A percentile compares a stretch with the other conserved stretches of the same genome.
These are phyloP conservation scores for Fomitopsis palustris DNA, from an alignment of 1,284 basidiomycete species.

Conservation along the genomic window DNA sequence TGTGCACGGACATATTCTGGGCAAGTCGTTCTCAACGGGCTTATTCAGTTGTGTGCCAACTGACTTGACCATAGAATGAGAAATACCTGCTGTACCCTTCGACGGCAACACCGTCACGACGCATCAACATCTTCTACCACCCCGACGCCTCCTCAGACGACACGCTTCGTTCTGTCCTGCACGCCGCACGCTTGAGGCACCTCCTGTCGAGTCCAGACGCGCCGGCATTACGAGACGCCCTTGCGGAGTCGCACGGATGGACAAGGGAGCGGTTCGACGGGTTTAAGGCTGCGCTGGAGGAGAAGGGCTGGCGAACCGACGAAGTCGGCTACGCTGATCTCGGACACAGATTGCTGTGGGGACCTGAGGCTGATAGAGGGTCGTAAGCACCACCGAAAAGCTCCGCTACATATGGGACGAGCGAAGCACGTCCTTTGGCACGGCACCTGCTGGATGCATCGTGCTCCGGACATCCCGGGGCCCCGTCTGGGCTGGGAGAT, in stretches of 20 bases:
- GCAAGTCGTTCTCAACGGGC: slow-evolving; percentile 13
- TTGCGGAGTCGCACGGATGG: slow-evolving; percentile 17
- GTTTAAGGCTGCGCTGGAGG: slow-evolving; percentile 22
- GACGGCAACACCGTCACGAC: slow-evolving; percentile 8
- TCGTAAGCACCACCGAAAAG: neutral
- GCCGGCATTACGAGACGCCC: slow-evolving; percentile 6
- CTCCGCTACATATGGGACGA: neutral
- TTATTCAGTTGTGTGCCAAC: neutral
- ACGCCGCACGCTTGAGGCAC: slow-evolving; percentile 23
- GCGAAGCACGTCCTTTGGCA: neutral
- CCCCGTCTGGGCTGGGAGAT: neutral
- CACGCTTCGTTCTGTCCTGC: slow-evolving; percentile 24
- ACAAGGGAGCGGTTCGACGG: slow-evolving; percentile 15
- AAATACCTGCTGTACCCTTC: slow-evolving; percentile 27
- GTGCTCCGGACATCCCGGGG: neutral
- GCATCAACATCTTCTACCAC: slow-evolving; percentile 23
- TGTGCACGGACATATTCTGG: slow-evolving; percentile 23
- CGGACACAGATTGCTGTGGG: slow-evolving; percentile 27
- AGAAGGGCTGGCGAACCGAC: slow-evolving; percentile 26
- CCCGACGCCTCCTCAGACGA: slow-evolving; percentile 26
- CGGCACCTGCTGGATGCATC: neutral
- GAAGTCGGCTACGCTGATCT: slow-evolving; percentile 29
- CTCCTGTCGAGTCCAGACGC: slow-evolving; percentile 2
- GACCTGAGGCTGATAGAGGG: slow-evolving; percentile 9
- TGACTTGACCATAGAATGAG: slow-evolving; percentile 18